Conservation (phyloP, 2,329 filamentous ascomycete species). For the Clonostachys byssicola region DNA sequence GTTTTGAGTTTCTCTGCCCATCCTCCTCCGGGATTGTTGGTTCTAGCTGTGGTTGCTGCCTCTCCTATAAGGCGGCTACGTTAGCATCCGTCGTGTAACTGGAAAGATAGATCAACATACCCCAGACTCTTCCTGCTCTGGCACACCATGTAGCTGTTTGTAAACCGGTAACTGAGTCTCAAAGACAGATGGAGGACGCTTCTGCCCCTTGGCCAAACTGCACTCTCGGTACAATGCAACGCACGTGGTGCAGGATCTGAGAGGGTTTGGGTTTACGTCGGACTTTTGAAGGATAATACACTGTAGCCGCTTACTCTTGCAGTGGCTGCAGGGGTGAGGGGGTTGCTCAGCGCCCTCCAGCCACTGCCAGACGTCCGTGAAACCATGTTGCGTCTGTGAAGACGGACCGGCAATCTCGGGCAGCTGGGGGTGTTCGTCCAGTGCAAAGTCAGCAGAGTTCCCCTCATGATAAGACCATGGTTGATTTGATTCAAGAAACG, state of each 20-base stretch:
- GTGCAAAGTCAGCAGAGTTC: too few species aligned
- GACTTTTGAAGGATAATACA: constrained; percentile 43
- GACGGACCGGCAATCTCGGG: too few species aligned
- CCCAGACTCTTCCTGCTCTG: constrained; percentile 21
- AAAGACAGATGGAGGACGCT: constrained; percentile 37
- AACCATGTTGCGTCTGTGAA: too few species aligned
- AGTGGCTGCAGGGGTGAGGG: constrained; percentile 35
- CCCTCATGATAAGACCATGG: too few species aligned
- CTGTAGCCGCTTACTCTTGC: constrained; percentile 35
- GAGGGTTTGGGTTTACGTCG: constrained; percentile 40
- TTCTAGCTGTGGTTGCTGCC: too few species aligned
- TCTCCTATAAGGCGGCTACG: background rate
- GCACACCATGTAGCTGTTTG: constrained; percentile 42
- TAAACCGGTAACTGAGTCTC: constrained; percentile 41
- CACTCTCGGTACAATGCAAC: constrained; percentile 45
- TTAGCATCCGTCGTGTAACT: constrained; percentile 3
- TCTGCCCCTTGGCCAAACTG: constrained; percentile 37
- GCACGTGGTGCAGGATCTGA: constrained; percentile 42
- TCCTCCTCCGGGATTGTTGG: too few species aligned
- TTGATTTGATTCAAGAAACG: too few species aligned
- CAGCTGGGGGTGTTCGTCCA: too few species aligned
- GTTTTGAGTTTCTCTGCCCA: too few species aligned
- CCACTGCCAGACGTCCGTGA: too few species aligned
- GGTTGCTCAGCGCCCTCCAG: constrained; percentile 32
- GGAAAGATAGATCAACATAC: background rate